Evolutionary conservation across 371 early-diverging fungal species (phyloP), one percentile per base, ranked within the genome.

Genomic region (Mucor plumbeus): DNA sequence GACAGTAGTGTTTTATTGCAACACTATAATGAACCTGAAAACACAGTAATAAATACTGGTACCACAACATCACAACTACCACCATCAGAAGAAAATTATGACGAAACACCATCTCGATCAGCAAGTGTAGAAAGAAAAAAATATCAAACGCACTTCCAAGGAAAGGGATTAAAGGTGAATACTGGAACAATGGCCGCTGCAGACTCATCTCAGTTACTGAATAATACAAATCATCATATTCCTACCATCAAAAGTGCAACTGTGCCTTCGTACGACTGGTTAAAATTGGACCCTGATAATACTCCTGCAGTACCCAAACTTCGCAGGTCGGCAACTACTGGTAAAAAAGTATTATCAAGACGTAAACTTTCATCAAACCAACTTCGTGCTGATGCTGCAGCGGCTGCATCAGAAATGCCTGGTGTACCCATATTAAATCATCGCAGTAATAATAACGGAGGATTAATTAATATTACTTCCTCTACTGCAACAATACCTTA

Each of bases 101-200:
- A 39, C 33, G 53, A 63, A 26, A 53, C 63, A 9, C 63, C 63
- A n/a, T 53, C 63, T 53, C 36, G 63, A n/a, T 33, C 63, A 9
- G 55, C 40, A 7, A 63, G 63, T 9, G 35, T 60, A 7, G 57
- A 67, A 59, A 59, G 68, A 65, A 59, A 71, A 61, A 58, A 70
- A 44, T 75, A 74, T 39, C 61, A 70, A 57, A 40, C 71, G 1
- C 76, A 70, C 11, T 81, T 79, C 9, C 76, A 79, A 67, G 79
- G 65, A 21, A 71, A 72, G 40, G 79, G 79, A 17, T 66, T 82
- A 13, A 82, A 68, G 31, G 76, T 82, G 5, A 65, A 82, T 44
- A 82, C 82, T 3, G 47, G 59, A 3, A 14, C 53, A 38, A 50
- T 53, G 36, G 31, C 38, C 6, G 40, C 39, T 8, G 17, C 63